Percentiles rank a stretch among this genome's conserved stretches.
phyloP scores from a whole-genome alignment of 2,329 filamentous ascomycete species.

The Cadophora gregata region DNA sequence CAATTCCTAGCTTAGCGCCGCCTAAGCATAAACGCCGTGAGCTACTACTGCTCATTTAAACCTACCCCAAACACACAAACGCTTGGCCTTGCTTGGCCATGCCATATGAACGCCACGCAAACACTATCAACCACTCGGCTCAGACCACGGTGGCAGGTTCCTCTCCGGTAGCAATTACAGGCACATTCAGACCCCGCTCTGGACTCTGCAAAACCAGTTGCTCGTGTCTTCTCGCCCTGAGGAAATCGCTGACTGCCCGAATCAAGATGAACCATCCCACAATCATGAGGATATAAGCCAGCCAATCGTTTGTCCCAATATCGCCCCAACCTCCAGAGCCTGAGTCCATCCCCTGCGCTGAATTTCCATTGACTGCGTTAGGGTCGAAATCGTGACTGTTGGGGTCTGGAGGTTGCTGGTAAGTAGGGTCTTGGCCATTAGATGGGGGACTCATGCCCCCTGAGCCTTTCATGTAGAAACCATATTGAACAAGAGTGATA shows the following conservation, averaged over 20 bases:
- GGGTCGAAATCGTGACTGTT: slow-evolving; percentile 91
- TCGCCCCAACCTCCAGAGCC: slow-evolving; percentile 54
- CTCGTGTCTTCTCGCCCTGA: slow-evolving; percentile 87
- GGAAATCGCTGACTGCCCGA: slow-evolving; percentile 87
- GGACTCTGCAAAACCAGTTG: slow-evolving; percentile 92
- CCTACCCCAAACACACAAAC: neutral
- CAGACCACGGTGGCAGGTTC: slow-evolving; percentile 77
- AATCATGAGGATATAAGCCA: slow-evolving; percentile 93
- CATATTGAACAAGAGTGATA: slow-evolving; percentile 94
- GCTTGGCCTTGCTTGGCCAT: neutral
- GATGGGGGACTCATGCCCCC: slow-evolving; percentile 50
- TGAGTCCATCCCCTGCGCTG: slow-evolving; percentile 46
- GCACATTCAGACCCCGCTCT: slow-evolving; percentile 81
- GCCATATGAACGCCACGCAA: slow-evolving; percentile 27
- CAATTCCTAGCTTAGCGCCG: neutral
- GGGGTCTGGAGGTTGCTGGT: slow-evolving; percentile 79
- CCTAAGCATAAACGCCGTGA: slow-evolving; percentile 24
- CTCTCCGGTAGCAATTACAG: slow-evolving; percentile 88
- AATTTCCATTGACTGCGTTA: slow-evolving; percentile 61
- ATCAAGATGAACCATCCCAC: slow-evolving; percentile 98
- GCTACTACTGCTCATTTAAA: neutral
- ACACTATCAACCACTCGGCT: slow-evolving; percentile 15
- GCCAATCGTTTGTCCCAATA: slow-evolving; percentile 81
- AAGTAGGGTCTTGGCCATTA: slow-evolving; percentile 56
- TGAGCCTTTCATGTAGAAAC: slow-evolving; percentile 87